Percentiles rank a stretch among this genome's conserved stretches.
phyloP scores from a whole-genome alignment of 306 rosid genomes.

The Senna siamea region DNA sequence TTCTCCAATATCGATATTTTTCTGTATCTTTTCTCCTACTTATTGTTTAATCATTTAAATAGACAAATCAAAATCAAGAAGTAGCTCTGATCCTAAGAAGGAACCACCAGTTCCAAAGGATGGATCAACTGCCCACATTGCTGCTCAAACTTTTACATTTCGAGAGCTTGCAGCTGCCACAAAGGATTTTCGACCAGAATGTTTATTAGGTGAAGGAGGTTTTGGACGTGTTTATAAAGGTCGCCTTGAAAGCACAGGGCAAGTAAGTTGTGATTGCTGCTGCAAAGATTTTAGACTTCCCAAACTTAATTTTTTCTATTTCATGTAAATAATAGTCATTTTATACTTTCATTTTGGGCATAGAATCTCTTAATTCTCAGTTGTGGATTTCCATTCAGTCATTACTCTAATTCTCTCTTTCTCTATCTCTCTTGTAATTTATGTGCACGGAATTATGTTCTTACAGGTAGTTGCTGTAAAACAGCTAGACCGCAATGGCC shows the following conservation, averaged over 20 bases:
- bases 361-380: constrained; percentile 8
- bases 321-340: constrained; percentile 14
- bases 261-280: constrained; percentile 59
- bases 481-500: constrained; percentile 98
- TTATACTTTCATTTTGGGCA: constrained; percentile 25
- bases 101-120: constrained; percentile 76
- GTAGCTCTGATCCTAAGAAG: constrained; percentile 76
- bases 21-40: constrained; percentile 6
- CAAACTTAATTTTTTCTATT: constrained; percentile 5
- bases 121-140: constrained; percentile 86
- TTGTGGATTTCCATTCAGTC: constrained; percentile 8
- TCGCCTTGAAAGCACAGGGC: constrained; percentile 89
- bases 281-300: constrained; percentile 13
- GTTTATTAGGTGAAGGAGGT: constrained; percentile 93
- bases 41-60: constrained; percentile 23
- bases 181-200: constrained; percentile 83
- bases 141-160: constrained; percentile 97
- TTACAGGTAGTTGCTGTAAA: constrained; percentile 96
- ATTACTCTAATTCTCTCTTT: constrained; percentile 1
- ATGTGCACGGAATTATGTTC: constrained; percentile 40
- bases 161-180: constrained; percentile 98
- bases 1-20: neutral
- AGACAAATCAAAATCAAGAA: constrained; percentile 81
- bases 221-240: constrained; percentile 97
- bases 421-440: constrained; percentile 5